phyloP scores from a whole-genome alignment of 164 flowering plant species.

The Vitis cinerea region DNA sequence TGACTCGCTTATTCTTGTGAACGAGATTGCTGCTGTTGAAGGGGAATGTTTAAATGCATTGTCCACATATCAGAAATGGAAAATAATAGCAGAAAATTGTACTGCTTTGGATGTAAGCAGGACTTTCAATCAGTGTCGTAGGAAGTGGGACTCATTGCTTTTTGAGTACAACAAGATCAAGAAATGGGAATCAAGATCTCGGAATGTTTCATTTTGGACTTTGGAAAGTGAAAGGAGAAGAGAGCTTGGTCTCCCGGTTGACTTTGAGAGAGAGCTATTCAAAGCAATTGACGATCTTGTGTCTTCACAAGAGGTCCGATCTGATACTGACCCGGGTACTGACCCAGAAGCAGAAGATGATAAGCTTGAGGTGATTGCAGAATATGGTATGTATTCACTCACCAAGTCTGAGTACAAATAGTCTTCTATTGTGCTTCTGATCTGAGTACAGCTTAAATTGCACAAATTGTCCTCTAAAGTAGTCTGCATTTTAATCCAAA shows the following conservation, averaged over 20 bases:
- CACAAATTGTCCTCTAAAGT: neutral
- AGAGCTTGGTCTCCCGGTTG: constrained; percentile 37
- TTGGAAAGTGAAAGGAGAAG: constrained; percentile 34
- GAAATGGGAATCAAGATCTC: constrained; percentile 35
- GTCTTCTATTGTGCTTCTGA: neutral
- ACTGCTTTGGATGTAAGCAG: constrained; percentile 38
- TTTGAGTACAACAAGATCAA: constrained; percentile 41
- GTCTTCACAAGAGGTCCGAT: constrained; percentile 22
- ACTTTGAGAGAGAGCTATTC: constrained; percentile 47
- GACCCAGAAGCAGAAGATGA: constrained; percentile 37
- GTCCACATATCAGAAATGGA: constrained; percentile 65
- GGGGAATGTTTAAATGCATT: constrained; percentile 40
- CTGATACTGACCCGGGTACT: constrained; percentile 36
- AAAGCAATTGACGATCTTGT: constrained; percentile 31
- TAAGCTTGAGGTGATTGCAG: constrained; percentile 9
- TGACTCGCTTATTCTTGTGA: constrained; percentile 49
- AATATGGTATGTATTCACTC: constrained; percentile 19
- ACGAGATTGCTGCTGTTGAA: constrained; percentile 50
- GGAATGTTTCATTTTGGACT: constrained; percentile 38
- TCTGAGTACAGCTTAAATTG: neutral
- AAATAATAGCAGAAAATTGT: constrained; percentile 53
- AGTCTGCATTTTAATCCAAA: neutral
- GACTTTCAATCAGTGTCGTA: constrained; percentile 47
- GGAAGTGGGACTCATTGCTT: constrained; percentile 59
- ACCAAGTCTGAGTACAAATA: neutral